phyloP scores from a whole-genome alignment of 2,329 filamentous ascomycete species.

The Graphilbum fragrans region DNA sequence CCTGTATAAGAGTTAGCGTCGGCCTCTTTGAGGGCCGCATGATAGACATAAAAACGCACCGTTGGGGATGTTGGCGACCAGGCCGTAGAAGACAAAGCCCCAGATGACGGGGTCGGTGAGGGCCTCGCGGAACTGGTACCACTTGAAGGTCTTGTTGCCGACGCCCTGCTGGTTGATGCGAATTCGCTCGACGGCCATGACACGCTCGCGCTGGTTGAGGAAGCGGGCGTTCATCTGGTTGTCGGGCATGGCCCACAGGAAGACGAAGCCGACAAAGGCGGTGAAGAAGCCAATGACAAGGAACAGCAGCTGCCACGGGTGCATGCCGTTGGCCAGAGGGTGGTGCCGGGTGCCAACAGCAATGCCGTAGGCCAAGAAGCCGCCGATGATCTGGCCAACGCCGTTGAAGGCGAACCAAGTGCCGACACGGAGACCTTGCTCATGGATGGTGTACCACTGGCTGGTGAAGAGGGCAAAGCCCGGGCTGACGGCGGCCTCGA shows the following conservation, averaged over 20 bases:
- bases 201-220: conserved; percentile 45
- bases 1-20: conserved; percentile 3
- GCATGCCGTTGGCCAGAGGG: conserved; percentile 23
- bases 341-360: conserved; percentile 33
- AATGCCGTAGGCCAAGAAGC: conserved; percentile 26
- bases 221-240: conserved; percentile 26
- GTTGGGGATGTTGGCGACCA: conserved; percentile 24
- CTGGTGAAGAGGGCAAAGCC: conserved; percentile 56
- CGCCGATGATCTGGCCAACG: conserved; percentile 25
- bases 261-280: conserved; percentile 30
- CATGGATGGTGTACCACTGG: conserved; percentile 61
- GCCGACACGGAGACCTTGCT: conserved; percentile 49
- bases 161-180: conserved; percentile 54
- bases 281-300: conserved; percentile 41
- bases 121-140: conserved; percentile 41
- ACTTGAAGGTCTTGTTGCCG: conserved; percentile 55
- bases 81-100: conserved; percentile 21
- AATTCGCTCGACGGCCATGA: conserved; percentile 41
- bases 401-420: conserved; percentile 55
- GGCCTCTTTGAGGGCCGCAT: neutral
- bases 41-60: conserved; percentile 12
- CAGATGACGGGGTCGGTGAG: conserved; percentile 24
- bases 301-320: conserved; percentile 53
- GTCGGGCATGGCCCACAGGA: conserved; percentile 35
- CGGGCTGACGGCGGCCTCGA: conserved; percentile 57